Percentiles rank a stretch among this genome's conserved stretches.
Conservation (phyloP, 257 asterid genomes). For the Gardenia jasminoides region DNA sequence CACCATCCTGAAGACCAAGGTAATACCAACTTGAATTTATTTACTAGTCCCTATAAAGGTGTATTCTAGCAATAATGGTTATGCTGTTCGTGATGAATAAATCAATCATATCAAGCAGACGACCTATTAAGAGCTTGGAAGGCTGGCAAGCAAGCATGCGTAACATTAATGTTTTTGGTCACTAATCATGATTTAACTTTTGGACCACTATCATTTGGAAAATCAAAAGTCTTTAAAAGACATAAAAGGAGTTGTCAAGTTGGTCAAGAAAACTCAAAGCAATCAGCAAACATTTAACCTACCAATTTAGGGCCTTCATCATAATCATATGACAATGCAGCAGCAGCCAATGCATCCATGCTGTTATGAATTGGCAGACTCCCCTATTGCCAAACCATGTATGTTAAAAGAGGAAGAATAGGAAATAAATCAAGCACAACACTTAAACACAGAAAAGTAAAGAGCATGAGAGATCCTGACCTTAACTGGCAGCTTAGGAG, state of each 20-base stretch:
- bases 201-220: background rate
- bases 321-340: conserved; percentile 80
- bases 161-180: background rate
- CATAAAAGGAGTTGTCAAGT: background rate
- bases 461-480: conserved; percentile 35
- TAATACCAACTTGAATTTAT: too few relatives aligned
- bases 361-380: conserved; percentile 79
- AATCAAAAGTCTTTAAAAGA: background rate
- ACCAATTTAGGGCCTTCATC: conserved; percentile 95
- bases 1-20: too few relatives aligned
- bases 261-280: background rate
- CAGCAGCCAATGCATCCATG: conserved; percentile 99
- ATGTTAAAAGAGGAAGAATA: conserved; percentile 18
- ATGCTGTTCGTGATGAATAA: background rate
- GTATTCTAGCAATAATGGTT: background rate
- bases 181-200: background rate
- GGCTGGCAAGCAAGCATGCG: background rate
- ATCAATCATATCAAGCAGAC: background rate
- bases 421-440: conserved; percentile 3
- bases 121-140: too few relatives aligned
- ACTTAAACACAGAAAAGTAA: conserved; percentile 6
- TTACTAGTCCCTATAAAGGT: too few relatives aligned
- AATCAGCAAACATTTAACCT: conserved; percentile 18
- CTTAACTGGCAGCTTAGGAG: conserved; percentile 93
- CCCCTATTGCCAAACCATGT: conserved; percentile 46